phyloP scores from a whole-genome alignment of 306 rosid species.

The Sindora glabra region DNA sequence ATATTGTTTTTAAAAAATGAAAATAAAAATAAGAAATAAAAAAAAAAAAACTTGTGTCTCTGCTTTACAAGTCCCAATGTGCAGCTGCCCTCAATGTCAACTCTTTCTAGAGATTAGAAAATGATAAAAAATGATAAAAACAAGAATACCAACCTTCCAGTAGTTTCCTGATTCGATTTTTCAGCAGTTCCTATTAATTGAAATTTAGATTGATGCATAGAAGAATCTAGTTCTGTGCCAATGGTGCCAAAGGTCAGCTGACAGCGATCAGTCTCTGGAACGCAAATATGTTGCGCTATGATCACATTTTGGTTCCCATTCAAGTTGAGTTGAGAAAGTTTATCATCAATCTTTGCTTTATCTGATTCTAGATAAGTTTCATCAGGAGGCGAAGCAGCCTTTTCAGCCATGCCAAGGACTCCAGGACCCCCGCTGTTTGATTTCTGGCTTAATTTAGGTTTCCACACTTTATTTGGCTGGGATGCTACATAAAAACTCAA shows the following conservation, averaged over 20 bases:
- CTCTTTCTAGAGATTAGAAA: background rate
- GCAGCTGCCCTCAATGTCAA: background rate
- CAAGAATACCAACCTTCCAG: slow-evolving; percentile 50
- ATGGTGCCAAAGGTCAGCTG: slow-evolving; percentile 90
- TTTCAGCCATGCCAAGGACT: slow-evolving; percentile 71
- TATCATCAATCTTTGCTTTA: slow-evolving; percentile 47
- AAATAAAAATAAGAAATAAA: too few relatives aligned
- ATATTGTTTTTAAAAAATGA: background rate
- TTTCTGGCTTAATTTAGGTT: slow-evolving; percentile 88
- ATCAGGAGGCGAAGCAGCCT: slow-evolving; percentile 48
- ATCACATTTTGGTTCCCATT: slow-evolving; percentile 71
- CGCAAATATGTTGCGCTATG: slow-evolving; percentile 87
- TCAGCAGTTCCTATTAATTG: slow-evolving; percentile 36
- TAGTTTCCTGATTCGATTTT: slow-evolving; percentile 41
- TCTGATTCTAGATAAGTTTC: slow-evolving; percentile 51
- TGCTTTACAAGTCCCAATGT: background rate
- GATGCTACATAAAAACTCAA: slow-evolving; percentile 75
- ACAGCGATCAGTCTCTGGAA: slow-evolving; percentile 73
- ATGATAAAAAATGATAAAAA: background rate
- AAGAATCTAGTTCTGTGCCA: slow-evolving; percentile 54
- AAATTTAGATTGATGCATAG: slow-evolving; percentile 32
- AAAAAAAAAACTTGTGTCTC: background rate
- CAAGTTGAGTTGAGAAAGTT: slow-evolving; percentile 41
- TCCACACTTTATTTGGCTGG: slow-evolving; percentile 91
- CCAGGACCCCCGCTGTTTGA: slow-evolving; percentile 48